phyloP scores from a whole-genome alignment of 805 yeast genomes.

The Candida boleticola region DNA sequence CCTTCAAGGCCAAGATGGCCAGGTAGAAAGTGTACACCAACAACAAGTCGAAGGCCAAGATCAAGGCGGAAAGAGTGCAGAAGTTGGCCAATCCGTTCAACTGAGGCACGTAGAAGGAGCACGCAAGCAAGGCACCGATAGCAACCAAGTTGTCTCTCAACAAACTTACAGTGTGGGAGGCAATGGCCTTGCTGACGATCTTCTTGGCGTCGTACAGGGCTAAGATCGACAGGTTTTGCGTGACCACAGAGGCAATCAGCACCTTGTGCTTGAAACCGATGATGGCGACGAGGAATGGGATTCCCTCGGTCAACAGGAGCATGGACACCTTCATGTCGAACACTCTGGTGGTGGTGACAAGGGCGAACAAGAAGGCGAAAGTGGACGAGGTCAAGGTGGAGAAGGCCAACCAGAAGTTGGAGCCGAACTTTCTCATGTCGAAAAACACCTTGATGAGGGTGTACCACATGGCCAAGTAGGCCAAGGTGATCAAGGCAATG shows the following conservation, averaged over 20 bases:
- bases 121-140: conserved; percentile 65
- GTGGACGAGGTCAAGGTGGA: conserved; percentile 76
- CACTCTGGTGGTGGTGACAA: conserved; percentile 54
- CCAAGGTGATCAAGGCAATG: conserved; percentile 71
- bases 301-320: conserved; percentile 78
- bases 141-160: conserved; percentile 77
- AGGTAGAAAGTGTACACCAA: conserved; percentile 79
- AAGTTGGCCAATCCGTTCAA: conserved; percentile 77
- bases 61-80: conserved; percentile 69
- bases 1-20: conserved; percentile 80
- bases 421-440: conserved; percentile 76
- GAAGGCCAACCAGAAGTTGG: conserved; percentile 83
- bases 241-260: conserved; percentile 60
- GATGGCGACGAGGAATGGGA: conserved; percentile 89
- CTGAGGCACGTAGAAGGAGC: conserved; percentile 61
- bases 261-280: conserved; percentile 90
- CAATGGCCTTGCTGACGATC: conserved; percentile 41
- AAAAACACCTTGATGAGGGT: conserved; percentile 71
- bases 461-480: conserved; percentile 85
- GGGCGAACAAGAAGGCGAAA: conserved; percentile 80
- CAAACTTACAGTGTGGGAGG: conserved; percentile 47
- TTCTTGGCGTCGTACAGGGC: conserved; percentile 40
- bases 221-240: conserved; percentile 36
- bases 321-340: conserved; percentile 65
- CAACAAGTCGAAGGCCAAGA: conserved; percentile 67